Percentiles rank a stretch among this genome's conserved stretches.
Conservation (phyloP, 371 early-diverging fungal genomes). For the Funneliformis caledonium region DNA sequence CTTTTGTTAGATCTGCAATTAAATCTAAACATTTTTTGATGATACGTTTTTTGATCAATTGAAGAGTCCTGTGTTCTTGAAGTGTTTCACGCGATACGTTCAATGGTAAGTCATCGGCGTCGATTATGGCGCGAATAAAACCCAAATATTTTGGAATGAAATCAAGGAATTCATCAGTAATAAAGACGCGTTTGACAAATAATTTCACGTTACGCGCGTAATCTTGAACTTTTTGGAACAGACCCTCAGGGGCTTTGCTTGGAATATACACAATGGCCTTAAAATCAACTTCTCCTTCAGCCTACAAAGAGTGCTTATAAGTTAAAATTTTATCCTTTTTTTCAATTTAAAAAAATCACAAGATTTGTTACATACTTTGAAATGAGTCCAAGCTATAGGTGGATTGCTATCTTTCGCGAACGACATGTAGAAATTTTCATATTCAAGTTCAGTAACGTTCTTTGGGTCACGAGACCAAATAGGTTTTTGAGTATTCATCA, state of each 20-base stretch:
- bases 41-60: constrained; percentile 82
- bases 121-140: constrained; percentile 85
- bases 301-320: constrained; percentile 42
- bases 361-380: constrained; percentile 46
- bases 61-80: constrained; percentile 82
- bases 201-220: constrained; percentile 74
- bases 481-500: constrained; percentile 80
- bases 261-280: constrained; percentile 88
- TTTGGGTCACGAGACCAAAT: constrained; percentile 90
- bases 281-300: constrained; percentile 92
- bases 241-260: constrained; percentile 64
- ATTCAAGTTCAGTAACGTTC: constrained; percentile 78
- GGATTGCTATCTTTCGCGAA: constrained; percentile 76
- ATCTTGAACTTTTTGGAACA: constrained; percentile 69
- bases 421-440: constrained; percentile 84
- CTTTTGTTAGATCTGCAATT: constrained; percentile 73
- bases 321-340: not conserved
- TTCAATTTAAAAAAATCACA: not conserved
- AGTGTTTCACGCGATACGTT: constrained; percentile 96
- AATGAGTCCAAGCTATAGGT: constrained; percentile 71
- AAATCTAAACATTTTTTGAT: constrained; percentile 88
- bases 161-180: constrained; percentile 86
- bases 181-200: constrained; percentile 94
- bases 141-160: constrained; percentile 75
- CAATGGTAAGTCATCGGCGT: constrained; percentile 92